Evolutionary conservation across 495 filamentous ascomycete species (phyloP).

Genomic region (Daldinia caldariorum): DNA sequence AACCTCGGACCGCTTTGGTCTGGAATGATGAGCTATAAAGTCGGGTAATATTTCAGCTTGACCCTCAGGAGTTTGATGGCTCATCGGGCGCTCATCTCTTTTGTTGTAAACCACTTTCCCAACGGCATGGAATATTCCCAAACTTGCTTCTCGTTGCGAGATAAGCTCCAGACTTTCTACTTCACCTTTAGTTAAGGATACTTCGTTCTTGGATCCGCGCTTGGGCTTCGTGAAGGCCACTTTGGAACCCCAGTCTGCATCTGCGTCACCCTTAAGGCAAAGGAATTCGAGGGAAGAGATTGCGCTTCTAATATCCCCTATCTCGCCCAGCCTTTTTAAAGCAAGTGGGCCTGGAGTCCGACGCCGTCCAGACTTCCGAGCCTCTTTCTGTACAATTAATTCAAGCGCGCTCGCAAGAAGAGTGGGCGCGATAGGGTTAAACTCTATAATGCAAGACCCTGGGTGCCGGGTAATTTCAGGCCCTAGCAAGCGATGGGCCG

Average conservation of each 20-base stretch:
- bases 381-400: constrained; percentile 81
- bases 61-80: constrained; percentile 44
- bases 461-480: constrained; percentile 83
- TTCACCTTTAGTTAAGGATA: constrained; percentile 75
- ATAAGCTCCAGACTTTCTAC: constrained; percentile 75
- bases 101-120: constrained; percentile 97
- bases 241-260: constrained; percentile 73
- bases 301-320: constrained; percentile 92
- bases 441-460: constrained; percentile 79
- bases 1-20: constrained; percentile 75
- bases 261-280: constrained; percentile 75
- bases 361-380: constrained; percentile 71
- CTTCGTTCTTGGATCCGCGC: constrained; percentile 61
- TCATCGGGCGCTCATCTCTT: constrained; percentile 60
- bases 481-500: constrained; percentile 86
- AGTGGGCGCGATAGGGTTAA: constrained; percentile 90
- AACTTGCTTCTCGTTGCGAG: constrained; percentile 82
- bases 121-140: constrained; percentile 96
- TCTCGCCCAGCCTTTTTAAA: constrained; percentile 77
- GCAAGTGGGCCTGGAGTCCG: constrained; percentile 75
- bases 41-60: constrained; percentile 63
- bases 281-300: constrained; percentile 90
- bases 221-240: constrained; percentile 70
- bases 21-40: constrained; percentile 68
- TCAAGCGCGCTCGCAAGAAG: constrained; percentile 85